Conservation (phyloP, 2,329 filamentous ascomycete genomes). For the Fusarium poae region DNA sequence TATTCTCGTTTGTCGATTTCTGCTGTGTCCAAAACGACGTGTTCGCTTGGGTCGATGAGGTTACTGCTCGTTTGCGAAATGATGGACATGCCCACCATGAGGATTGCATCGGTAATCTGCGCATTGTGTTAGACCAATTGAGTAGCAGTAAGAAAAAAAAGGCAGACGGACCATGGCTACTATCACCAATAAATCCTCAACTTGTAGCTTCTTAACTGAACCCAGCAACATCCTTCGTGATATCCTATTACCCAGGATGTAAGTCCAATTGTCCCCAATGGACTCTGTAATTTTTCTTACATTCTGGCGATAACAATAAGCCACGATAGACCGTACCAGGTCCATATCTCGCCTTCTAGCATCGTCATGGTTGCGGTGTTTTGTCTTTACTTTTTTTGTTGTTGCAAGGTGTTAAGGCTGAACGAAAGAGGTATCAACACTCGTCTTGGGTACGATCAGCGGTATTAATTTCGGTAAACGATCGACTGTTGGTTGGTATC, state of each 20-base stretch:
- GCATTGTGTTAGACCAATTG: background rate
- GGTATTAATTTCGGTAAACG: background rate
- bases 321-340: slow-evolving; percentile 59
- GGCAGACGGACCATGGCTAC: slow-evolving; percentile 61
- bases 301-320: slow-evolving; percentile 56
- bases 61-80: slow-evolving; percentile 69
- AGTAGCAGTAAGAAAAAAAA: background rate
- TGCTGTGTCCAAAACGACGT: slow-evolving; percentile 59
- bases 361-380: slow-evolving; percentile 47
- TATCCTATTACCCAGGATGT: slow-evolving; percentile 42
- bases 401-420: background rate
- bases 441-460: slow-evolving; percentile 12
- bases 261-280: background rate
- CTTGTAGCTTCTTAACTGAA: slow-evolving; percentile 63
- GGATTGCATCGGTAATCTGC: slow-evolving; percentile 64
- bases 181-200: slow-evolving; percentile 69
- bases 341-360: slow-evolving; percentile 58
- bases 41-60: slow-evolving; percentile 65
- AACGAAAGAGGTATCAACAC: background rate
- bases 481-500: slow-evolving; percentile 12
- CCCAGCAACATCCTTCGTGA: slow-evolving; percentile 58
- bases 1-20: slow-evolving; percentile 58
- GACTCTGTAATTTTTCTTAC: slow-evolving; percentile 49
- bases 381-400: background rate
- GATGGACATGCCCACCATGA: slow-evolving; percentile 69